A percentile compares a stretch with the other conserved stretches of the same genome.
These are phyloP conservation scores for Verticillium dahliae DNA, from an alignment of 2,329 filamentous ascomycete genomes.

Conservation along the genomic window DNA sequence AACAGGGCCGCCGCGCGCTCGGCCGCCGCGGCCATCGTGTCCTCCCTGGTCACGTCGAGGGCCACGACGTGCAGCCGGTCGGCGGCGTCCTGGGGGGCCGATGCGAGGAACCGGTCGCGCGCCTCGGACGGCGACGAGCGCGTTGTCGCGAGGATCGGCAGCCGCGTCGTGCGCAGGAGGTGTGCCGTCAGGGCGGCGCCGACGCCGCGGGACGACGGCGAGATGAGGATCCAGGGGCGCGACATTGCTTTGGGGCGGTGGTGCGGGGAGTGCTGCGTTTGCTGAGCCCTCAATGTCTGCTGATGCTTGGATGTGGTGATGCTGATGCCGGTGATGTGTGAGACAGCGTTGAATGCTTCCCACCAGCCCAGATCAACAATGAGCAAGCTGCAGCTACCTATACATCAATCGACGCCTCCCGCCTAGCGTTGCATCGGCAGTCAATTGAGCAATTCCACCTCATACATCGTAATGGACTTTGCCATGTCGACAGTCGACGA, in stretches of 20 bases:
- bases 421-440: too few species aligned
- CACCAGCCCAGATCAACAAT: too few species aligned
- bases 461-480: too few species aligned
- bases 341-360: too few species aligned
- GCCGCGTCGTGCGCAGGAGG: conserved; percentile 37
- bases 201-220: conserved; percentile 40
- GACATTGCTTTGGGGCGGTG: conserved; percentile 24
- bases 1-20: conserved; percentile 44
- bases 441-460: too few species aligned
- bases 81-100: conserved; percentile 12
- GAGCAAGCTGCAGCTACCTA: too few species aligned
- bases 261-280: neutral
- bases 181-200: conserved; percentile 41
- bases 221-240: conserved; percentile 43
- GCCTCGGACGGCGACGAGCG: conserved; percentile 28
- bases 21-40: conserved; percentile 52
- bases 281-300: too few species aligned
- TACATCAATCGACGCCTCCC: too few species aligned
- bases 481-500: too few species aligned
- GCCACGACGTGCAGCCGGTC: conserved; percentile 31
- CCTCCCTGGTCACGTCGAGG: conserved; percentile 52
- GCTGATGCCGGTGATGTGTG: too few species aligned
- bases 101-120: conserved; percentile 18
- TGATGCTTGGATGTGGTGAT: neutral
- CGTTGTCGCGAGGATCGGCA: conserved; percentile 41